Percentiles rank a stretch among this genome's conserved stretches.
Conservation (phyloP, 116 monocot species). For the Zostera marina region DNA sequence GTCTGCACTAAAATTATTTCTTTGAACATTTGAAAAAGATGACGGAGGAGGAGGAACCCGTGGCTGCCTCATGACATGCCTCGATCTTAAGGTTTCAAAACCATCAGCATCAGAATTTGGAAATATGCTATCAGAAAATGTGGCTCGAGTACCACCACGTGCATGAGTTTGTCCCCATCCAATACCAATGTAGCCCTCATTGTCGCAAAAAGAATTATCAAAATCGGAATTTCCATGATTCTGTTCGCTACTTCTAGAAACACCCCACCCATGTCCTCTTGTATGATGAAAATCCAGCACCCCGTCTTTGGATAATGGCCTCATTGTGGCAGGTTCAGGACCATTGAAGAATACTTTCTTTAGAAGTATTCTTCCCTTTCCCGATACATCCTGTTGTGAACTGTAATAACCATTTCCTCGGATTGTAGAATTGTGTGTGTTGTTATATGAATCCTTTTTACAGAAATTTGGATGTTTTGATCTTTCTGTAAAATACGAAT, state of each 20-base stretch:
- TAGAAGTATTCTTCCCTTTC: constrained; percentile 20
- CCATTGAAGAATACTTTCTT: constrained; percentile 33
- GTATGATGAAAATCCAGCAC: constrained; percentile 15
- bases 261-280: constrained; percentile 37
- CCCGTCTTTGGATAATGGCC: constrained; percentile 30
- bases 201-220: constrained; percentile 35
- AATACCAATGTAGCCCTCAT: constrained; percentile 43
- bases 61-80: constrained; percentile 63
- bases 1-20: constrained; percentile 21
- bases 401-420: constrained; percentile 18
- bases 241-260: constrained; percentile 22
- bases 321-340: constrained; percentile 8
- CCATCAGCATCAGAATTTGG: constrained; percentile 44
- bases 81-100: constrained; percentile 40
- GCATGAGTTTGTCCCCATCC: constrained; percentile 33
- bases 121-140: constrained; percentile 26
- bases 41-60: constrained; percentile 84
- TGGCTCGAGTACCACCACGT: constrained; percentile 17
- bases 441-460: constrained; percentile 27
- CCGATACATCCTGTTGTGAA: constrained; percentile 34
- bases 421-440: constrained; percentile 18
- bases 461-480: constrained; percentile 31
- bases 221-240: constrained; percentile 27
- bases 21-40: constrained; percentile 30
- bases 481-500: constrained; percentile 26